Percentiles rank a stretch among this genome's conserved stretches.
These are phyloP conservation scores for Delphinella strobiligena DNA, from an alignment of 2,329 filamentous ascomycete species.

Conservation along the genomic window DNA sequence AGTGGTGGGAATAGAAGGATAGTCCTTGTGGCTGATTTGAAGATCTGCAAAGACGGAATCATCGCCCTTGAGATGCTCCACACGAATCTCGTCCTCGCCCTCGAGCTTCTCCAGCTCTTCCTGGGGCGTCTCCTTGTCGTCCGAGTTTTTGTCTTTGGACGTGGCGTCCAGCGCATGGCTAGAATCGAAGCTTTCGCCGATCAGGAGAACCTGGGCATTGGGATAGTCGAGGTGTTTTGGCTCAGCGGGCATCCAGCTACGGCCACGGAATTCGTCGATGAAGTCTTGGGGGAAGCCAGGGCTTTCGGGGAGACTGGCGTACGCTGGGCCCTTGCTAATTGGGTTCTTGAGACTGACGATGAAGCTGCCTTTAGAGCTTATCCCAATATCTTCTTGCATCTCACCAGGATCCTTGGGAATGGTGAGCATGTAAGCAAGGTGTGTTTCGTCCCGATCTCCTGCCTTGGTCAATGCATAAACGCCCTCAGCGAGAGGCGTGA, in stretches of 20 bases:
- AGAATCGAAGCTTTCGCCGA: constrained; percentile 54
- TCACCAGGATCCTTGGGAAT: constrained; percentile 57
- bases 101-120: constrained; percentile 65
- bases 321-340: constrained; percentile 51
- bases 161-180: constrained; percentile 45
- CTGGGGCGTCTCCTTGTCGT: constrained; percentile 48
- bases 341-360: constrained; percentile 74
- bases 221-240: constrained; percentile 64
- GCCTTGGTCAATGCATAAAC: constrained; percentile 71
- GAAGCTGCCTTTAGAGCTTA: constrained; percentile 62
- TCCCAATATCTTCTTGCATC: constrained; percentile 62
- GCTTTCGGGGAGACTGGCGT: constrained; percentile 48
- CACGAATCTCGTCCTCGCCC: constrained; percentile 58
- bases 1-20: constrained; percentile 50
- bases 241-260: constrained; percentile 63
- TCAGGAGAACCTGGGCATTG: constrained; percentile 65
- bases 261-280: constrained; percentile 56
- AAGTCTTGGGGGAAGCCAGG: constrained; percentile 63
- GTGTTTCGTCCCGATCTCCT: constrained; percentile 44
- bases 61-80: constrained; percentile 48
- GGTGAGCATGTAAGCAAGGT: constrained; percentile 70
- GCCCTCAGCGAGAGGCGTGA: constrained; percentile 69
- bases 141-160: constrained; percentile 43
- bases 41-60: constrained; percentile 51
- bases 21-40: constrained; percentile 48